These are phyloP conservation scores for Poa annua DNA, from an alignment of 176 grass and related monocot genomes.

Conservation along the genomic window DNA sequence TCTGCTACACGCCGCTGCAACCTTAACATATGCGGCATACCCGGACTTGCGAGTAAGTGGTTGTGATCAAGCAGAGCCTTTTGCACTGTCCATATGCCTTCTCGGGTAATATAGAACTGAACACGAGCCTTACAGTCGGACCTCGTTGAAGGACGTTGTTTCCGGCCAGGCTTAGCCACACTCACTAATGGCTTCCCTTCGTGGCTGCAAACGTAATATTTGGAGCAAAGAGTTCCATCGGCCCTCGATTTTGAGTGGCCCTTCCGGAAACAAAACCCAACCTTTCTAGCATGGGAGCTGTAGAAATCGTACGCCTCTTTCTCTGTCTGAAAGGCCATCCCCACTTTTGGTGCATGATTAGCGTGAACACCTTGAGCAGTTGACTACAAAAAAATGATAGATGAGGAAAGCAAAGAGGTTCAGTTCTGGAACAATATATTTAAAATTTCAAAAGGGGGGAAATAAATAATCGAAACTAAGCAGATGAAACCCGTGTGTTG, in stretches of 20 bases:
- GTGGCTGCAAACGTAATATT: constrained; percentile 36
- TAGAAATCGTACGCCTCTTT: constrained; percentile 32
- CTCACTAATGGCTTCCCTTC: constrained; percentile 9
- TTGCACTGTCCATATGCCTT: constrained; percentile 35
- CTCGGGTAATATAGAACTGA: constrained; percentile 21
- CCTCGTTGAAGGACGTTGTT: constrained; percentile 1
- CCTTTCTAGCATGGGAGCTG: constrained; percentile 21
- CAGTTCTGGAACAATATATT: not conserved
- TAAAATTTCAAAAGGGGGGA: not conserved
- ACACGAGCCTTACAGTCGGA: constrained; percentile 5
- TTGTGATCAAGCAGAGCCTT: constrained; percentile 24
- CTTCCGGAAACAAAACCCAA: constrained; percentile 37
- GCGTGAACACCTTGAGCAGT: not conserved
- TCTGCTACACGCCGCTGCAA: not conserved
- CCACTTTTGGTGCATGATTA: constrained; percentile 3
- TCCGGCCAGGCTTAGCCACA: not conserved
- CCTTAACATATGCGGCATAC: not conserved
- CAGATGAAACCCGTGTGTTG: not conserved
- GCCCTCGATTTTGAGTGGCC: not conserved
- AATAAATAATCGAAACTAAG: not conserved
- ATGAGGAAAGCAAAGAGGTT: not conserved
- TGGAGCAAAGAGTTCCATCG: constrained; percentile 21
- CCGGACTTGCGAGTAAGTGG: not conserved
- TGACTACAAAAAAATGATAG: not conserved
- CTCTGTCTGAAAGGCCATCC: constrained; percentile 9